Evolutionary conservation across 2,329 filamentous ascomycete genomes (phyloP).

Genomic region (Xylaria sp.): DNA sequence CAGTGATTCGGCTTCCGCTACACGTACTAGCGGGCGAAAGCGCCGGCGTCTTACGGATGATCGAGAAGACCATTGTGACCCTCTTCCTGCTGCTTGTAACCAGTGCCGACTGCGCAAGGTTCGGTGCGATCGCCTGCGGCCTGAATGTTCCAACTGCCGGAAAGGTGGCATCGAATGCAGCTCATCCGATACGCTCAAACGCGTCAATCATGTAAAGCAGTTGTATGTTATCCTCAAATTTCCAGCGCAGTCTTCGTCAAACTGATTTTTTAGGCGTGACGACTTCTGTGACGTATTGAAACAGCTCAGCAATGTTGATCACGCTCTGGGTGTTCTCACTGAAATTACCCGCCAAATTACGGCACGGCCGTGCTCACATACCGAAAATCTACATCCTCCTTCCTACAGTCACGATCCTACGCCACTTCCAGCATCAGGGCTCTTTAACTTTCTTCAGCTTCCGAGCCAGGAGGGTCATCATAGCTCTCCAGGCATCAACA

Average conservation of each 20-base stretch:
- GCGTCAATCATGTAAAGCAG: constrained; percentile 41
- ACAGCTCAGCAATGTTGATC: constrained; percentile 37
- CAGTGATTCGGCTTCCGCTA: constrained; percentile 12
- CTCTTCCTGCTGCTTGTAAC: constrained; percentile 33
- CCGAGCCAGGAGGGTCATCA: constrained; percentile 4
- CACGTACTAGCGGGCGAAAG: constrained; percentile 27
- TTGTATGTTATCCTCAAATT: constrained; percentile 30
- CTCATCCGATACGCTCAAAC: constrained; percentile 35
- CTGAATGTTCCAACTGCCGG: constrained; percentile 36
- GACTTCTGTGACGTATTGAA: constrained; percentile 40
- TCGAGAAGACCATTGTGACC: constrained; percentile 24
- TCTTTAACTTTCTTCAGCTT: constrained; percentile 17
- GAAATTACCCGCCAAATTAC: constrained; percentile 36
- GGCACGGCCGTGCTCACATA: constrained; percentile 26
- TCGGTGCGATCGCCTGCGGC: constrained; percentile 35
- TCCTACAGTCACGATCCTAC: constrained; percentile 15
- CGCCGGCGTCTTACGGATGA: constrained; percentile 26
- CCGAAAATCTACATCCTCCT: constrained; percentile 5
- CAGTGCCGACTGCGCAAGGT: constrained; percentile 40
- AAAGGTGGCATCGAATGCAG: constrained; percentile 38
- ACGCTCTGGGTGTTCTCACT: constrained; percentile 31
- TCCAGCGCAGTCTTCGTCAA: neutral
- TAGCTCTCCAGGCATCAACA: neutral
- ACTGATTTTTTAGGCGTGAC: constrained; percentile 32
- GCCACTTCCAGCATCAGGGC: constrained; percentile 15